Conservation (phyloP, 2,329 filamentous ascomycete species). For the Cryphonectria carpinicola region DNA sequence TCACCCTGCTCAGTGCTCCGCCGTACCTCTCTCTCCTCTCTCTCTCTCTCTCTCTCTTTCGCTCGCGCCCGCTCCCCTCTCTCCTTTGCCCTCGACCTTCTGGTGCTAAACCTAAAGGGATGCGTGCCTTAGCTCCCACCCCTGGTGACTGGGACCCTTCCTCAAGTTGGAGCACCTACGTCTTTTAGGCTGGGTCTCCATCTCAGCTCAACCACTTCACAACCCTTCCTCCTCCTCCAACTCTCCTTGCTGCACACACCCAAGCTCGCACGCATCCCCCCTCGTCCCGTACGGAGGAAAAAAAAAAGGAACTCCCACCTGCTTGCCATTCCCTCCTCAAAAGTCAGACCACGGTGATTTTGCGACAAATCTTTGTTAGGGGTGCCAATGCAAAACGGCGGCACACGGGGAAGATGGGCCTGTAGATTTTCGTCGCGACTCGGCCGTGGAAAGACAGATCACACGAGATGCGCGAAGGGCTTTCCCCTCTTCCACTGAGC, state of each 20-base stretch:
- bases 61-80: too few relatives aligned
- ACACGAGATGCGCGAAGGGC: conserved; percentile 21
- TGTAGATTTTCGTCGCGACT: conserved; percentile 24
- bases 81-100: background rate
- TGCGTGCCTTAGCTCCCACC: conserved; percentile 15
- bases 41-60: background rate
- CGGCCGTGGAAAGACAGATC: conserved; percentile 21
- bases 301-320: background rate
- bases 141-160: conserved; percentile 10
- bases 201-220: conserved; percentile 16
- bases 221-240: conserved; percentile 15
- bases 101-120: conserved; percentile 2
- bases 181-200: conserved; percentile 10
- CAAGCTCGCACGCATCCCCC: background rate
- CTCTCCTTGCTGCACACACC: conserved; percentile 8
- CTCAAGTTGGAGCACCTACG: conserved; percentile 12
- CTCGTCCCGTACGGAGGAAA: background rate
- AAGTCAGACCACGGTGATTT: conserved; percentile 1
- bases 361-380: background rate
- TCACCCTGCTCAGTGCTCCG: conserved; percentile 4
- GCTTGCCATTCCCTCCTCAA: conserved; percentile 13
- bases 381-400: background rate
- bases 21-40: background rate
- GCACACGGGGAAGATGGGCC: conserved; percentile 26
- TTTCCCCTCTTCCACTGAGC: conserved; percentile 10